Conservation (phyloP, 306 rosid species). For the Styphnolobium japonicum region DNA sequence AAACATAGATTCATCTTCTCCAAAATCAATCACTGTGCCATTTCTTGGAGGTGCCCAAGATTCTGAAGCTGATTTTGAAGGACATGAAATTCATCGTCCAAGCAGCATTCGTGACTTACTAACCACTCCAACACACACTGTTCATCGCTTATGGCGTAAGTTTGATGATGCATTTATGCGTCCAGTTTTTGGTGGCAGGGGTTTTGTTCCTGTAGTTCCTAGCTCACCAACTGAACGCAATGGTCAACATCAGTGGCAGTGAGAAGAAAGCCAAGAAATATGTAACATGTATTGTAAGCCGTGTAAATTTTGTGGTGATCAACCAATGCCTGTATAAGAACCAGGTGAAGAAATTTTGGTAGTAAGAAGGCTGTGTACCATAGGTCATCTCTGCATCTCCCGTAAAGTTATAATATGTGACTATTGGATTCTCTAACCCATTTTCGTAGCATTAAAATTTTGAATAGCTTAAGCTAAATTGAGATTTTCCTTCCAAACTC, state of each 20-base stretch:
- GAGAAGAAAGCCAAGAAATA: constrained; percentile 24
- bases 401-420: background rate
- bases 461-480: too few relatives aligned
- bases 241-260: constrained; percentile 36
- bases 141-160: constrained; percentile 85
- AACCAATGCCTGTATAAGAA: background rate
- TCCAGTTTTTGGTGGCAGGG: constrained; percentile 95
- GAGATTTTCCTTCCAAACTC: background rate
- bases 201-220: constrained; percentile 78
- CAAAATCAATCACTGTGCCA: constrained; percentile 61
- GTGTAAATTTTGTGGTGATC: constrained; percentile 5
- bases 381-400: background rate
- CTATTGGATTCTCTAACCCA: background rate
- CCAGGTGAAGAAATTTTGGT: background rate
- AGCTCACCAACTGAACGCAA: constrained; percentile 53
- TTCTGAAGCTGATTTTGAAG: constrained; percentile 53
- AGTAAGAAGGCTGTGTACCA: constrained; percentile 19
- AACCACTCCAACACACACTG: constrained; percentile 70
- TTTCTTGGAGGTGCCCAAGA: constrained; percentile 61
- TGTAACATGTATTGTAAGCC: constrained; percentile 36
- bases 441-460: background rate
- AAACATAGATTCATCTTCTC: constrained; percentile 47
- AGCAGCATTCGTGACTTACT: constrained; percentile 71
- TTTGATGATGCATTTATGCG: constrained; percentile 90
- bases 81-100: constrained; percentile 39